These are phyloP conservation scores for Dothistroma pini DNA, from an alignment of 2,329 filamentous ascomycete species.

Conservation along the genomic window DNA sequence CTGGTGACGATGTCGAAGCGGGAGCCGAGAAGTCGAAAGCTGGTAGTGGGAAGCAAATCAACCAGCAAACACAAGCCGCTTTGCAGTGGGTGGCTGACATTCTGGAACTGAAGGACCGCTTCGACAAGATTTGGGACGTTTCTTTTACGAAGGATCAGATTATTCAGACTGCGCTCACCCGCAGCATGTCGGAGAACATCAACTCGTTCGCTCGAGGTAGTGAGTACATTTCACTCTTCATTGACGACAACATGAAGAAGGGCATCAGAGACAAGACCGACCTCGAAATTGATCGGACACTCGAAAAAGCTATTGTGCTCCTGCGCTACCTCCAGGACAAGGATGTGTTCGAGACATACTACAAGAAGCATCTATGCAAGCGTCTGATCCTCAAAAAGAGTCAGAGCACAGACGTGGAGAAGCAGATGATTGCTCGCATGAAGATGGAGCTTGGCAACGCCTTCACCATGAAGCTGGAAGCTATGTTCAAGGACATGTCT, in stretches of 20 bases:
- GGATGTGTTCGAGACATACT: conserved; percentile 94
- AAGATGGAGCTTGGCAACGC: conserved; percentile 93
- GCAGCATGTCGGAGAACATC: conserved; percentile 89
- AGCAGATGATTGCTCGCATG: conserved; percentile 94
- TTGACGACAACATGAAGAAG: conserved; percentile 93
- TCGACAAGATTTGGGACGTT: conserved; percentile 69
- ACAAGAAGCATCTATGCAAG: conserved; percentile 92
- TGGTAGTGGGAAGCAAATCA: conserved; percentile 50
- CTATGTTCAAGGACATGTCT: conserved; percentile 96
- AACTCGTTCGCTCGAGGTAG: conserved; percentile 79
- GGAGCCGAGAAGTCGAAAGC: conserved; percentile 47
- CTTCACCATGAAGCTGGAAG: conserved; percentile 88
- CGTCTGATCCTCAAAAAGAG: conserved; percentile 85
- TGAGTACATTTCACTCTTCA: conserved; percentile 92
- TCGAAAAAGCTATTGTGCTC: conserved; percentile 86
- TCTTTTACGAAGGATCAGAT: conserved; percentile 74
- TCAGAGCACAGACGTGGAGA: conserved; percentile 86
- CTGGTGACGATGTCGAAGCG: conserved; percentile 52
- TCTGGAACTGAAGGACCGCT: conserved; percentile 79
- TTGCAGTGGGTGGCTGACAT: conserved; percentile 96
- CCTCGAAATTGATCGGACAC: conserved; percentile 72
- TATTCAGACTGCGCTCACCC: conserved; percentile 76
- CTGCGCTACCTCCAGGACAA: conserved; percentile 87
- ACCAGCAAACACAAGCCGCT: conserved; percentile 79
- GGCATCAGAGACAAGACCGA: conserved; percentile 93